Conservation (phyloP, 2,329 filamentous ascomycete species). For the Colletotrichum gloeosporioides region DNA sequence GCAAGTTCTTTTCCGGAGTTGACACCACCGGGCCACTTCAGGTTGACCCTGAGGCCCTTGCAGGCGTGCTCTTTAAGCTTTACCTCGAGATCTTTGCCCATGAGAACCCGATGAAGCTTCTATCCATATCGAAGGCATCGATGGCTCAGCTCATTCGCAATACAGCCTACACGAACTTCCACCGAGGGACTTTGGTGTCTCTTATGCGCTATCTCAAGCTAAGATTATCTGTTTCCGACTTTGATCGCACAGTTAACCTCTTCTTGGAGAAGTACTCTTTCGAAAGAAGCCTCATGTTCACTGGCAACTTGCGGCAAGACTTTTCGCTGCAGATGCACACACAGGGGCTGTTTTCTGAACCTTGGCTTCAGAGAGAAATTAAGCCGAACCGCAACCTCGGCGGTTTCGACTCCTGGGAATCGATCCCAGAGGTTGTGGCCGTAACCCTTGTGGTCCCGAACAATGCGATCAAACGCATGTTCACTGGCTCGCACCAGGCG, state of each 20-base stretch:
- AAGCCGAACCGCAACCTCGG: slow-evolving; percentile 25
- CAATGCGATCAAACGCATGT: slow-evolving; percentile 30
- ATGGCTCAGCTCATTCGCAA: slow-evolving; percentile 2
- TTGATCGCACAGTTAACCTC: slow-evolving; percentile 31
- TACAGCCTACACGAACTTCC: slow-evolving; percentile 33
- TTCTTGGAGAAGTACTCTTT: slow-evolving; percentile 34
- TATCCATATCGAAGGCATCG: slow-evolving; percentile 4
- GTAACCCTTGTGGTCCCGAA: slow-evolving; percentile 42
- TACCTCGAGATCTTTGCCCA: slow-evolving; percentile 51
- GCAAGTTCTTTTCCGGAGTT: slow-evolving; percentile 33
- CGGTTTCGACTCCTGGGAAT: slow-evolving; percentile 40
- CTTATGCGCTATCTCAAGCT: slow-evolving; percentile 42
- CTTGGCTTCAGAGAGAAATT: slow-evolving; percentile 31
- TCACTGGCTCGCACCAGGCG: slow-evolving; percentile 14
- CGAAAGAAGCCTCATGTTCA: slow-evolving; percentile 34
- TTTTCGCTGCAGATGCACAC: slow-evolving; percentile 40
- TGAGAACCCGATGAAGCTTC: slow-evolving; percentile 35
- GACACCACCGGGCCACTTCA: slow-evolving; percentile 27
- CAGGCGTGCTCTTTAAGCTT: slow-evolving; percentile 41
- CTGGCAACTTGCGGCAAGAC: slow-evolving; percentile 38
- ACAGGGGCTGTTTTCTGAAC: slow-evolving; percentile 35
- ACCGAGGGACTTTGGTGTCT: slow-evolving; percentile 43
- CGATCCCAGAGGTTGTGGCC: slow-evolving; percentile 39
- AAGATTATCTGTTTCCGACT: slow-evolving; percentile 37
- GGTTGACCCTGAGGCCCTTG: slow-evolving; percentile 43